phyloP scores from a whole-genome alignment of 345 rosid genomes.

The Isatis tinctoria region DNA sequence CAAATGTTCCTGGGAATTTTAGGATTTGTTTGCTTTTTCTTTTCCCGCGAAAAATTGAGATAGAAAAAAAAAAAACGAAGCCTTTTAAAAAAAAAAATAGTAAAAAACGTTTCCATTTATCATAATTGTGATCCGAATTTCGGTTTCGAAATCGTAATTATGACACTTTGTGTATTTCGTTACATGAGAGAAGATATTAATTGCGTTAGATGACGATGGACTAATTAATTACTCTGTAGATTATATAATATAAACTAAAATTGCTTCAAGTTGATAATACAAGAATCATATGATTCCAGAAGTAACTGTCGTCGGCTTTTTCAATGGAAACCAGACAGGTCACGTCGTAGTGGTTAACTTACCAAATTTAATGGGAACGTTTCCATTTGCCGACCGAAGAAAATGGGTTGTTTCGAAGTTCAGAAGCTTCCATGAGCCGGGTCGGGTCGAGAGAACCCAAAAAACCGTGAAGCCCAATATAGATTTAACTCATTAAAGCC shows the following conservation, averaged over 20 bases:
- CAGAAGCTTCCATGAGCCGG: not conserved
- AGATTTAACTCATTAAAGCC: not conserved
- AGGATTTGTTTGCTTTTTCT: not conserved
- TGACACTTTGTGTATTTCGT: not conserved
- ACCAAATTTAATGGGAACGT: not conserved
- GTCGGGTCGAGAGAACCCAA: not conserved
- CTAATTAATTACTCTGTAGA: not conserved
- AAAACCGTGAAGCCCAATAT: not conserved
- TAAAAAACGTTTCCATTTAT: not conserved
- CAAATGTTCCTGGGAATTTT: not conserved
- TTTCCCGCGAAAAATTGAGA: not conserved
- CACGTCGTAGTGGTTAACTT: slow-evolving; percentile 24
- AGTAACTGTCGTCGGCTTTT: not conserved
- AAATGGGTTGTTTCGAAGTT: not conserved
- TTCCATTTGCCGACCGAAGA: not conserved
- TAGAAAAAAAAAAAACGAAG: too few species aligned
- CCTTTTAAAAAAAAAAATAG: too few species aligned
- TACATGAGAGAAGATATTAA: not conserved
- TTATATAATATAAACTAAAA: not conserved
- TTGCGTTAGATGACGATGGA: not conserved
- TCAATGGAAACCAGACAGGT: slow-evolving; percentile 13
- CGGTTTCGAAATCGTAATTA: not conserved
- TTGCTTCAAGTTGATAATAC: not conserved
- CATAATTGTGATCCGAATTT: not conserved
- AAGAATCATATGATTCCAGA: not conserved